Evolutionary conservation across 2,329 filamentous ascomycete genomes (phyloP).

Genomic region (Monilinia vaccinii-corymbosi): DNA sequence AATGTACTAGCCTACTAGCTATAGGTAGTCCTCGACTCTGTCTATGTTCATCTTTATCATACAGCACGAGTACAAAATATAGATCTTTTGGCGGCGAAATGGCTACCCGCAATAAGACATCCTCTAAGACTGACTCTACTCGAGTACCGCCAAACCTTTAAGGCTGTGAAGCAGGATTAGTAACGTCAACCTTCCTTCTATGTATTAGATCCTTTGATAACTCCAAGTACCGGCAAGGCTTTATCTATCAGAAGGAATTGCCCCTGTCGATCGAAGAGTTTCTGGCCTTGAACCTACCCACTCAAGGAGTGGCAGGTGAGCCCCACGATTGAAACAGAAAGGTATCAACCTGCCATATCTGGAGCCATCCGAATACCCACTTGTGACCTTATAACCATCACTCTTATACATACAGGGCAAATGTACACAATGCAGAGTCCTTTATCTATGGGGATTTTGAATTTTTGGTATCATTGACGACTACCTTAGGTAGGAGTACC

Average conservation of each 20-base stretch:
- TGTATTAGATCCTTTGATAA: neutral
- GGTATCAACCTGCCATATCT: slow-evolving; percentile 3
- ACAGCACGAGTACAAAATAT: no score
- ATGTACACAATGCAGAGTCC: no score
- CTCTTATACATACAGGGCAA: neutral
- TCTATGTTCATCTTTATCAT: no score
- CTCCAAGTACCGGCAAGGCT: neutral
- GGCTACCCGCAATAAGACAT: neutral
- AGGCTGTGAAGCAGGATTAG: neutral
- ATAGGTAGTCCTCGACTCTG: no score
- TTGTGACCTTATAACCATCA: neutral
- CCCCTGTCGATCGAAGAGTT: neutral
- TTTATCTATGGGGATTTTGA: neutral
- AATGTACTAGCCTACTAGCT: no score
- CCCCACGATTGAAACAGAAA: neutral
- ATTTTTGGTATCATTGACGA: neutral
- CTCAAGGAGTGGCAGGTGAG: neutral
- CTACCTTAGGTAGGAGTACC: no score
- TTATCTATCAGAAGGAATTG: neutral
- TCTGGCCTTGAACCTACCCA: neutral
- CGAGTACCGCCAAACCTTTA: no score
- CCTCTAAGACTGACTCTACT: no score
- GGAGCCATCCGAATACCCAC: neutral
- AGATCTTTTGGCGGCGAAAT: neutral
- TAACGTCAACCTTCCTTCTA: neutral